Evolutionary conservation across 1,139 yeast species (phyloP), one percentile per base, ranked within the genome.

Genomic region (Geotrichum candidum): DNA sequence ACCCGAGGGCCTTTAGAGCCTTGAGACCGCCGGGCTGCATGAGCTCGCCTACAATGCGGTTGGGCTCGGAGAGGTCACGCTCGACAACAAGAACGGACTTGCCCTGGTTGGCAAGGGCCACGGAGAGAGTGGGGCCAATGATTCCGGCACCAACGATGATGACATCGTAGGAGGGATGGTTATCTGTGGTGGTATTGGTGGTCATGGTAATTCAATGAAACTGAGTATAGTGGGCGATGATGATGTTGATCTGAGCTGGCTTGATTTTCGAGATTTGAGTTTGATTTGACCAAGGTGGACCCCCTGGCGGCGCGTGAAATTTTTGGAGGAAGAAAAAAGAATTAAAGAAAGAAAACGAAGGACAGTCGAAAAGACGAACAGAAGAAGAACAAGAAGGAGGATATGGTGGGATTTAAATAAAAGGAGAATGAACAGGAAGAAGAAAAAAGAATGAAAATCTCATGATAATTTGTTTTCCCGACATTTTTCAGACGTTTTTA

Each of bases 41-140:
- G 70, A 94, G 81, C 74, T 94, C 99, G 53, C 99, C 99, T 51
- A 94, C 99, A 63, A 94, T 94, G 68, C 99, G 82, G 74, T 94
- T 97, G 1, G 99, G 99, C 73, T 85, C 88, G 31, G 84, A 75
- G 88, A 97, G 88, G 72, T 90, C 97, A 67, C 98, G 82, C 74
- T 94, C 99, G 33, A 78, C 68, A 15, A 78, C 67, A 15, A 78
- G 72, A 23, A 88, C 94, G 59, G 81, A 80, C 68, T 96, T 81
- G 51, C 98, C 98, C 71, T 90, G 96, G 68, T 95, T 82, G 1
- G 97, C 98, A 63, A 94, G 77, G 2, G 90, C 91, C 0, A 92
- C 88, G 56, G 98, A 98, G 33, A 94, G 81, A 62, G 94, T 86
- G 3, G 99, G 97, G 0, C 99, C 99, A 15, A 90, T 87, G 25